Conservation (phyloP, 495 filamentous ascomycete genomes). For the Tuber calosporum region DNA sequence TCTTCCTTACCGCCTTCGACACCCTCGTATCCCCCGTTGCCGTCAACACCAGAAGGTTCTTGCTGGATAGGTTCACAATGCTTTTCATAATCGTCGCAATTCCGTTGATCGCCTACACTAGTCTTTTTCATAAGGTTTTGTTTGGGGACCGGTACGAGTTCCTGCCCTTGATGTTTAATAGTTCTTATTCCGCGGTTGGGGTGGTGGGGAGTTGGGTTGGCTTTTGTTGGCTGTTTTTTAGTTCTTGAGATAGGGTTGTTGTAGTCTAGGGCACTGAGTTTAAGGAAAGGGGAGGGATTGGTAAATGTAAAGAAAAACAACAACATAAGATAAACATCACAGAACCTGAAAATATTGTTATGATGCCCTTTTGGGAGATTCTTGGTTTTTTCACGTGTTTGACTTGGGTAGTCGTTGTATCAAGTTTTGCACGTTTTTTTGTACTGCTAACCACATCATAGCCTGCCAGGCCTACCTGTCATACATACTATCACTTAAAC, state of each 20-base stretch:
- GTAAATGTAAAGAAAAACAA: not conserved
- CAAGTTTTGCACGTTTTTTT: not conserved
- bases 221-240: slow-evolving; percentile 89
- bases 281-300: not conserved
- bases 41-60: slow-evolving; percentile 64
- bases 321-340: not conserved
- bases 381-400: not conserved
- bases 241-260: slow-evolving; percentile 46
- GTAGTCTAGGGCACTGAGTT: not conserved
- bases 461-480: not conserved
- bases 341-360: no score
- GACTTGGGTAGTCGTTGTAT: not conserved
- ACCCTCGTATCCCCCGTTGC: slow-evolving; percentile 69
- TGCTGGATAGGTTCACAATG: slow-evolving; percentile 83
- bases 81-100: slow-evolving; percentile 81
- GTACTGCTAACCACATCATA: not conserved
- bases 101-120: slow-evolving; percentile 82
- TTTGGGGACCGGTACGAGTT: slow-evolving; percentile 85
- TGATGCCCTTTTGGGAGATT: not conserved
- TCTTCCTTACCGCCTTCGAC: slow-evolving; percentile 82
- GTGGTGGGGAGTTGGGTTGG: slow-evolving; percentile 95
- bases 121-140: slow-evolving; percentile 67
- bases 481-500: not conserved
- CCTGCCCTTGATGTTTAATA: slow-evolving; percentile 92
- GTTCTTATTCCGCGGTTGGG: slow-evolving; percentile 89